phyloP scores from a whole-genome alignment of 371 early-diverging fungal genomes.

The Mucor piriformis region DNA sequence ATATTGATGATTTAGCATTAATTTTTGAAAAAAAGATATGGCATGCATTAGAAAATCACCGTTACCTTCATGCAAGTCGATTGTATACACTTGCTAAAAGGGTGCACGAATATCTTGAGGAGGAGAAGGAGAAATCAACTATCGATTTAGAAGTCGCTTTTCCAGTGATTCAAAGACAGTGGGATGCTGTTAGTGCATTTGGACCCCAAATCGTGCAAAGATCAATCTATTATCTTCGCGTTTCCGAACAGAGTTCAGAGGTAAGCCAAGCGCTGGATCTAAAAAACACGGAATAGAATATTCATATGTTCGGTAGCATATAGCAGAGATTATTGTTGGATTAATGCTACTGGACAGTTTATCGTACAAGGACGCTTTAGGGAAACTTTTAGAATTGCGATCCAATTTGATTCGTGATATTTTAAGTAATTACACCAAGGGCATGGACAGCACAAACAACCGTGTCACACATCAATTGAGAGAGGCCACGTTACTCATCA shows the following conservation, averaged over 20 bases:
- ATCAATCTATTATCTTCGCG: conserved; percentile 53
- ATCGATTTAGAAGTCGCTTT: conserved; percentile 62
- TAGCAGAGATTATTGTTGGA: conserved; percentile 62
- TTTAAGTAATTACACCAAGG: conserved; percentile 17
- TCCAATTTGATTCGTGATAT: conserved; percentile 40
- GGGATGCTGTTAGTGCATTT: conserved; percentile 83
- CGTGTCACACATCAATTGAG: conserved; percentile 36
- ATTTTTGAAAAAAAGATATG: conserved; percentile 61
- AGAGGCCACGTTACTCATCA: conserved; percentile 41
- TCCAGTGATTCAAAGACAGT: conserved; percentile 83
- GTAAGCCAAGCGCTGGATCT: conserved; percentile 29
- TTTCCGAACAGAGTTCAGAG: conserved; percentile 49
- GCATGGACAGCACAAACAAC: conserved; percentile 14
- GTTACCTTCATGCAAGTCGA: conserved; percentile 72
- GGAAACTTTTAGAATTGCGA: conserved; percentile 47
- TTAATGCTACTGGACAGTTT: conserved; percentile 66
- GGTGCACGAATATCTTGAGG: conserved; percentile 67
- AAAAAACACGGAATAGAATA: neutral
- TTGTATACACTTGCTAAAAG: conserved; percentile 69
- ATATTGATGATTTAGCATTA: neutral
- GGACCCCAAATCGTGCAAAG: conserved; percentile 73
- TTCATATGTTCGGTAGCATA: conserved; percentile 34
- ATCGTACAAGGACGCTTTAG: conserved; percentile 42
- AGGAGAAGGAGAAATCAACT: conserved; percentile 32
- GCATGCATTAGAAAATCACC: conserved; percentile 74